A percentile compares a stretch with the other conserved stretches of the same genome.
These are phyloP conservation scores for Heterobasidion parviporum DNA, from an alignment of 1,284 basidiomycete genomes.

Conservation along the genomic window DNA sequence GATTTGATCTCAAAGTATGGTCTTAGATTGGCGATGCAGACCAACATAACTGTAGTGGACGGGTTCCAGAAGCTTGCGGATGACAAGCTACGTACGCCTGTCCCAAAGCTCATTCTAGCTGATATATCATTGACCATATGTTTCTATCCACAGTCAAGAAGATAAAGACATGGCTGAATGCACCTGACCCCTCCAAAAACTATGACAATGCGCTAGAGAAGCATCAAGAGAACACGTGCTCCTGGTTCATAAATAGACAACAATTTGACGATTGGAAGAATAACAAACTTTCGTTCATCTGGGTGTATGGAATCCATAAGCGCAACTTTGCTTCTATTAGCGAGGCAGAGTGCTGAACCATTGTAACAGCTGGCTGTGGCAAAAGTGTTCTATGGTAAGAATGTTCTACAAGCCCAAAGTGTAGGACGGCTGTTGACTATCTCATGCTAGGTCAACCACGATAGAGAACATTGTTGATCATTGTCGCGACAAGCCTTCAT, in stretches of 20 bases:
- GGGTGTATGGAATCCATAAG: neutral
- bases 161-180: neutral
- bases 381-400: neutral
- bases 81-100: neutral
- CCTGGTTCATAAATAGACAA: neutral
- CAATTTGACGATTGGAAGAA: neutral
- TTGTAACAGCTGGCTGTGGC: neutral
- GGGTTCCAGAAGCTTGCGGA: neutral
- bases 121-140: neutral
- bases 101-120: neutral
- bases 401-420: neutral
- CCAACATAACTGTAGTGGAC: neutral
- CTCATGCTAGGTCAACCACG: neutral
- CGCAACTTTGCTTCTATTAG: neutral
- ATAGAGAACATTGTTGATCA: neutral
- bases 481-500: neutral
- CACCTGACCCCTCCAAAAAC: neutral
- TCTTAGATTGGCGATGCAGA: neutral
- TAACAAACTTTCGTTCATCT: neutral
- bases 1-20: neutral
- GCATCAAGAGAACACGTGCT: neutral
- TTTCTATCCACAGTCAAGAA: neutral
- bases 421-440: neutral
- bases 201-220: neutral
- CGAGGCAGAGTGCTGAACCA: neutral